These are phyloP conservation scores for Metschnikowia dekortorum DNA, from an alignment of 805 yeast genomes.

Conservation along the genomic window DNA sequence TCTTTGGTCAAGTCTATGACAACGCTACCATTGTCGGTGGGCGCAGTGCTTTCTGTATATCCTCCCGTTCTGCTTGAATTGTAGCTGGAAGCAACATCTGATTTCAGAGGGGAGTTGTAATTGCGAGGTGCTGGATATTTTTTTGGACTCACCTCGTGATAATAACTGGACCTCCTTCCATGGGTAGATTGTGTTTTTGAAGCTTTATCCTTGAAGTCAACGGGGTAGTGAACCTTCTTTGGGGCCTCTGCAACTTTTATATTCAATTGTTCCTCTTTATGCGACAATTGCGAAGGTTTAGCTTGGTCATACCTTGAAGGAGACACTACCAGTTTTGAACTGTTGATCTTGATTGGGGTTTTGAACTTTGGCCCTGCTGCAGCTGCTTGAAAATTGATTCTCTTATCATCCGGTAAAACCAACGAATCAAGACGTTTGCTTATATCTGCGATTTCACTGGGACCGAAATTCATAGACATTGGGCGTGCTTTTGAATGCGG, in stretches of 20 bases:
- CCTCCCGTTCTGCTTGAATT: slow-evolving; percentile 27
- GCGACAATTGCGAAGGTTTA: background rate
- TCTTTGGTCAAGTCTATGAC: slow-evolving; percentile 41
- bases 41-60: slow-evolving; percentile 24
- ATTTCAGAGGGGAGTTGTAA: slow-evolving; percentile 1
- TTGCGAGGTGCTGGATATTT: background rate
- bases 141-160: background rate
- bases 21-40: slow-evolving; percentile 35
- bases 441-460: background rate
- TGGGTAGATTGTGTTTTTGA: background rate
- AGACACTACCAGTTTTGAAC: slow-evolving; percentile 1
- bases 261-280: slow-evolving; percentile 6
- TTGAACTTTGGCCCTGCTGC: background rate
- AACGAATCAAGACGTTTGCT: background rate
- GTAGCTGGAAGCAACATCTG: slow-evolving; percentile 23
- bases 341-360: slow-evolving; percentile 3
- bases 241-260: slow-evolving; percentile 39
- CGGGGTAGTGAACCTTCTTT: slow-evolving; percentile 29
- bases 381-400: background rate
- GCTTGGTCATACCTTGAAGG: background rate
- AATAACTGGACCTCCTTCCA: background rate
- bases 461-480: background rate
- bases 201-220: slow-evolving; percentile 30
- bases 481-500: background rate
- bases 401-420: background rate